These are phyloP conservation scores for Nothopassalora personata DNA, from an alignment of 2,329 filamentous ascomycete genomes.

Conservation along the genomic window DNA sequence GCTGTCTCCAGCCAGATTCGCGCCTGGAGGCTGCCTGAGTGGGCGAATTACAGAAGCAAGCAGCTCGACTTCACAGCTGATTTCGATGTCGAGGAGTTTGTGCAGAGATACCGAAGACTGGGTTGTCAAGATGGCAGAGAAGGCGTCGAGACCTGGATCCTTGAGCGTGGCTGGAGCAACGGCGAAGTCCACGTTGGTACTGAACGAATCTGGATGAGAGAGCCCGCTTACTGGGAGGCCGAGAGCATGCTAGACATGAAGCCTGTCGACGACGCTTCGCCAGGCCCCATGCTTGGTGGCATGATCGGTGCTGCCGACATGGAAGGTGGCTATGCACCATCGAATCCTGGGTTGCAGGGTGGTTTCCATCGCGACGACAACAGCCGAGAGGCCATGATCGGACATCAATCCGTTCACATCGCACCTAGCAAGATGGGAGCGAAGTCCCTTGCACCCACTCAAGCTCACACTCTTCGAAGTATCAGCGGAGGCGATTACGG, in stretches of 20 bases:
- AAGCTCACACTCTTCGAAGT: conserved; percentile 49
- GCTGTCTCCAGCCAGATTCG: conserved; percentile 88
- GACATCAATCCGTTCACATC: conserved; percentile 43
- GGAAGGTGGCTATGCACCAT: conserved; percentile 67
- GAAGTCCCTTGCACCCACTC: conserved; percentile 51
- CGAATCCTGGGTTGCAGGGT: conserved; percentile 44
- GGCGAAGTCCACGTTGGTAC: conserved; percentile 88
- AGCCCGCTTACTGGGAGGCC: conserved; percentile 94
- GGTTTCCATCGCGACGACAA: conserved; percentile 44
- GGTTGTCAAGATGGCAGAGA: conserved; percentile 88
- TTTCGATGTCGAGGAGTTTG: conserved; percentile 91
- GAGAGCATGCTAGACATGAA: conserved; percentile 93
- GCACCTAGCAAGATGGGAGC: conserved; percentile 40
- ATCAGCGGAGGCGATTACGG: conserved; percentile 72
- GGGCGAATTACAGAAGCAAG: conserved; percentile 89
- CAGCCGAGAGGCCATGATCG: conserved; percentile 67
- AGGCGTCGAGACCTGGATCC: conserved; percentile 87
- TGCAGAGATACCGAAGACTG: conserved; percentile 70
- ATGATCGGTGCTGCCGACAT: conserved; percentile 56
- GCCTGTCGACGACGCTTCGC: conserved; percentile 46
- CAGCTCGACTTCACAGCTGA: conserved; percentile 93
- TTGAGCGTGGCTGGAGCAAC: conserved; percentile 97
- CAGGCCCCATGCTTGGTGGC: conserved; percentile 41
- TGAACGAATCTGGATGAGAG: conserved; percentile 92
- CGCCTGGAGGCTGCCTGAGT: conserved; percentile 89